Percentiles rank a stretch among this genome's conserved stretches.
phyloP scores from a whole-genome alignment of 2,329 filamentous ascomycete genomes.

The Colletotrichum simmondsii region DNA sequence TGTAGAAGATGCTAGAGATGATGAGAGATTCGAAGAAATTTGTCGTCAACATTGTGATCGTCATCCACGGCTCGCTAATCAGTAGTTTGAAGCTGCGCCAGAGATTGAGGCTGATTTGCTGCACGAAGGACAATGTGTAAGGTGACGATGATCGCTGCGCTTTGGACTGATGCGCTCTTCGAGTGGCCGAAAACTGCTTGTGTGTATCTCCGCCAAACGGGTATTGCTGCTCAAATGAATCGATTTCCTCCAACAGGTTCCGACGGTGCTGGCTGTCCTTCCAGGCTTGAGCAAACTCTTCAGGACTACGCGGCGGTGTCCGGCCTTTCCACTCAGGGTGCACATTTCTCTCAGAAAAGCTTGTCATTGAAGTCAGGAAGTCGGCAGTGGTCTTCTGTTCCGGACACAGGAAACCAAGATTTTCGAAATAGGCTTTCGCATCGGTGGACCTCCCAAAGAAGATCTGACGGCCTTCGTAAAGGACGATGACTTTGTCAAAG shows the following conservation, averaged over 20 bases:
- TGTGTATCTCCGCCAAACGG: slow-evolving; percentile 18
- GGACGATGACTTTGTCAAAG: slow-evolving; percentile 75
- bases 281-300: slow-evolving; percentile 30
- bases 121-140: slow-evolving; percentile 57
- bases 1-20: slow-evolving; percentile 63
- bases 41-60: slow-evolving; percentile 50
- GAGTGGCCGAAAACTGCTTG: slow-evolving; percentile 7
- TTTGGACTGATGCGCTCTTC: slow-evolving; percentile 11
- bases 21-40: slow-evolving; percentile 63
- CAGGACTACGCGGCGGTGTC: slow-evolving; percentile 16
- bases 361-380: slow-evolving; percentile 73
- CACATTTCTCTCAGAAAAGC: slow-evolving; percentile 39
- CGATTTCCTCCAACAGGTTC: slow-evolving; percentile 8
- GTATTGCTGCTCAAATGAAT: slow-evolving; percentile 10
- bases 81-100: slow-evolving; percentile 53
- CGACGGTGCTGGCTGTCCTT: background rate
- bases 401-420: slow-evolving; percentile 71
- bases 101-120: slow-evolving; percentile 56
- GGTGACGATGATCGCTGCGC: slow-evolving; percentile 54
- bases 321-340: slow-evolving; percentile 3
- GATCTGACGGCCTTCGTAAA: slow-evolving; percentile 75
- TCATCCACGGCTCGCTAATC: slow-evolving; percentile 50
- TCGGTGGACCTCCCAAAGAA: slow-evolving; percentile 71
- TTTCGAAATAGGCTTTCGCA: slow-evolving; percentile 73
- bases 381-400: slow-evolving; percentile 74